phyloP scores from a whole-genome alignment of 2,329 filamentous ascomycete genomes.

The Mollisiaceae sp. region DNA sequence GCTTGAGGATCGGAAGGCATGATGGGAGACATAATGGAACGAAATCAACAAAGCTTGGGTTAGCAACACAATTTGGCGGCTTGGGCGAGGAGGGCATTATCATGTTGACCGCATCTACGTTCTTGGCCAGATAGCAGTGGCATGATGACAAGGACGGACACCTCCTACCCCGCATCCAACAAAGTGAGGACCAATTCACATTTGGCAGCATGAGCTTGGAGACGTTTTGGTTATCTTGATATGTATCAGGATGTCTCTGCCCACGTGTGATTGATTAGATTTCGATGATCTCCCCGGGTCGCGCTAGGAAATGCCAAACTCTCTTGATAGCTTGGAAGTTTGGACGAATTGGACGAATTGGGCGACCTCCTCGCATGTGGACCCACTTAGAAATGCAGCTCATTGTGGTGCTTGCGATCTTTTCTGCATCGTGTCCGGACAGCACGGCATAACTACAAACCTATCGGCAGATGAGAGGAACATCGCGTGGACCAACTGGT shows the following conservation, averaged over 20 bases:
- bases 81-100: neutral
- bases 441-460: neutral
- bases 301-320: neutral
- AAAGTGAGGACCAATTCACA: neutral
- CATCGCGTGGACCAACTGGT: too few species aligned
- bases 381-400: neutral
- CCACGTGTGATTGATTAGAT: constrained; percentile 8
- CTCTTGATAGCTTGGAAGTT: neutral
- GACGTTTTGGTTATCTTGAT: neutral
- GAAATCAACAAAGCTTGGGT: neutral
- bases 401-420: neutral
- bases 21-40: neutral
- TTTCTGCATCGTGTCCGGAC: neutral
- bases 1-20: constrained; percentile 6
- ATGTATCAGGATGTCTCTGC: constrained; percentile 13
- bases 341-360: neutral
- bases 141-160: constrained; percentile 3
- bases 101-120: neutral
- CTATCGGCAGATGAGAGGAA: too few species aligned
- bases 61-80: neutral
- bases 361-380: neutral
- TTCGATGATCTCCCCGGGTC: neutral
- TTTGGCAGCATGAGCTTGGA: neutral
- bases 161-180: neutral
- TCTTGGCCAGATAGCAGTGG: neutral